Evolutionary conservation across 2,329 filamentous ascomycete genomes (phyloP), one percentile per base, ranked within the genome.

Genomic region (Xylariaceae sp.): DNA sequence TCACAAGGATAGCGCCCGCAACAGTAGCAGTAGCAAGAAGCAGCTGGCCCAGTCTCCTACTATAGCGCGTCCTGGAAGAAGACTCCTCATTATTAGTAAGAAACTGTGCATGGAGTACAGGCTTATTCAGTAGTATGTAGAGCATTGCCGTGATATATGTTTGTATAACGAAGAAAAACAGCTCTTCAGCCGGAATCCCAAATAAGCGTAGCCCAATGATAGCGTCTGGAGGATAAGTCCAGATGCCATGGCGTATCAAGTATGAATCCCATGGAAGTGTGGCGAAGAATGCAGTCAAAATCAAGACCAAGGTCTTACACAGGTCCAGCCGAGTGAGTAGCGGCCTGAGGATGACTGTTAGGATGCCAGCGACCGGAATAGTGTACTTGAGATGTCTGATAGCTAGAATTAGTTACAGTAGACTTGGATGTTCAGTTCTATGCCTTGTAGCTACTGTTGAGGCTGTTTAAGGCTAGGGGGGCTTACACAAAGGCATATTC

Each of bases 241-340:
- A 91, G 65, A 91, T 81, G 37, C 77, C 74, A 48, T 77, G 82
- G 59, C 79, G 81, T 62, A 92, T 88, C 33, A 91, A 78, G 69
- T 89, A 89, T 7, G 86, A 88, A 64, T 91, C 88, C 88, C 88
- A 92, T 26, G 88, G 88, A 21, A 87, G 84, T 0, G 88, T 90
- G 3, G 87, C 81, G 21, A 78, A 64, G 41, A 91, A 83, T 16
- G 87, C 86, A 59, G 89, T 77, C 16, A 76, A 72, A 53, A 87
- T 76, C 44, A 90, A 73, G 58, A 83, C 85, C 26, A 72, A 61
- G 47, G 86, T 80, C 65, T 86, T 86, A 70, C 84, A 86, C 32
- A 82, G 64, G 66, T 89, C 86, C 50, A 85, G 73, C 29, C 74
- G 77, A 16, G 82, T 87, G 48, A 84, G 77, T 29, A 91, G 76